Percentiles rank a stretch among this genome's conserved stretches.
Conservation (phyloP, 331 rosid species). For the Pyrus hybrid region DNA sequence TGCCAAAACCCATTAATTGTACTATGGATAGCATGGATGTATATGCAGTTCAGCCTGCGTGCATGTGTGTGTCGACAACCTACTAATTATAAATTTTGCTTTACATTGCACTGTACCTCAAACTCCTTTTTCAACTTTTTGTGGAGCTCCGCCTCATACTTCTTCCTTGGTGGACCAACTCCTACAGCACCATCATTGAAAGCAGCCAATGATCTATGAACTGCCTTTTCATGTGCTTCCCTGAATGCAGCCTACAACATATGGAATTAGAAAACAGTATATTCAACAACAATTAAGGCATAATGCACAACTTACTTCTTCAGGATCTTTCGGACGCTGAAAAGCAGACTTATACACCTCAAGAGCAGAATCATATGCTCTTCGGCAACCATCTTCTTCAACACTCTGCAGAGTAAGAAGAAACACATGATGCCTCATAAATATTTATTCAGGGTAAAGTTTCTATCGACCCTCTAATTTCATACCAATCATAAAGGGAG, state of each 20-base stretch:
- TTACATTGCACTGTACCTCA: constrained; percentile 44
- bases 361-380: constrained; percentile 66
- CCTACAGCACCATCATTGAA: constrained; percentile 76
- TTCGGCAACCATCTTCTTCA: constrained; percentile 80
- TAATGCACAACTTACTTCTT: constrained; percentile 60
- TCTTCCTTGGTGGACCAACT: constrained; percentile 71
- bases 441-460: not conserved
- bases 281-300: not conserved
- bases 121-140: constrained; percentile 61
- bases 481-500: not conserved
- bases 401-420: constrained; percentile 49
- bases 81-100: not conserved
- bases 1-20: not conserved
- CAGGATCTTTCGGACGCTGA: constrained; percentile 65
- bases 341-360: constrained; percentile 62
- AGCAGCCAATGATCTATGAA: constrained; percentile 57
- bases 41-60: not conserved
- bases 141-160: constrained; percentile 56
- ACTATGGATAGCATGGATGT: not conserved
- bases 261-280: constrained; percentile 14
- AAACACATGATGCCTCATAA: not conserved
- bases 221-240: constrained; percentile 85
- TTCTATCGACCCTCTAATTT: not conserved
- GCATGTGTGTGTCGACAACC: not conserved
- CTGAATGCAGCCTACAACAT: constrained; percentile 56